Evolutionary conservation across 768 basidiomycete genomes (phyloP).

Genomic region (Tulasnella calospora): DNA sequence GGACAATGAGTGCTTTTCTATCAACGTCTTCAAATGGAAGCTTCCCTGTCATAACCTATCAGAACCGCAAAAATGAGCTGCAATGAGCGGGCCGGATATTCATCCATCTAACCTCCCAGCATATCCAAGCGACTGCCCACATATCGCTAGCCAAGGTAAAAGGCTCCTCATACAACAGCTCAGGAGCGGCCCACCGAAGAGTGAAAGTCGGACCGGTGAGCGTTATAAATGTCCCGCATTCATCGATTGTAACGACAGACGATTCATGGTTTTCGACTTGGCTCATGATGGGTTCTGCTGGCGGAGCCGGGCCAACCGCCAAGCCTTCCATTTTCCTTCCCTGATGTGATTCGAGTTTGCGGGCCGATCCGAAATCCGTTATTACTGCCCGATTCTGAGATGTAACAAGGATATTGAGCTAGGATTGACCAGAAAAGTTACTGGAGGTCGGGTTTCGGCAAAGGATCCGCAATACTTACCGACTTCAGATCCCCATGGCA

Average conservation of each 20-base stretch:
- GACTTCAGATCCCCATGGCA: neutral
- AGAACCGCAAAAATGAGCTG: neutral
- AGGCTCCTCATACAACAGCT: neutral
- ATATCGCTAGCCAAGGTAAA: neutral
- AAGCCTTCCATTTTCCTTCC: neutral
- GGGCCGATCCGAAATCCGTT: neutral
- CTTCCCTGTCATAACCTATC: neutral
- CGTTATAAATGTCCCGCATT: neutral
- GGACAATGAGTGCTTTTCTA: neutral
- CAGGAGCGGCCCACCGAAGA: neutral
- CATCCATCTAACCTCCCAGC: neutral
- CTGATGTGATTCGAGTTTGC: neutral
- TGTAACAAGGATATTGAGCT: neutral
- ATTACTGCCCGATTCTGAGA: neutral
- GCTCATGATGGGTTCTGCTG: neutral
- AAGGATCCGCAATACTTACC: neutral
- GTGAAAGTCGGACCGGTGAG: neutral
- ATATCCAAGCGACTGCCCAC: neutral
- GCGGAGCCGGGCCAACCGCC: neutral
- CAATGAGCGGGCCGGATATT: neutral
- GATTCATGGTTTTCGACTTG: neutral
- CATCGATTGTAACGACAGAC: neutral
- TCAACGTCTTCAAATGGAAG: neutral
- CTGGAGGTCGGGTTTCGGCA: neutral
- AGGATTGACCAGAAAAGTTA: neutral